A percentile compares a stretch with the other conserved stretches of the same genome.
Evolutionary conservation across 2,329 filamentous ascomycete genomes (phyloP).

Genomic region (Dendryphion nanum): DNA sequence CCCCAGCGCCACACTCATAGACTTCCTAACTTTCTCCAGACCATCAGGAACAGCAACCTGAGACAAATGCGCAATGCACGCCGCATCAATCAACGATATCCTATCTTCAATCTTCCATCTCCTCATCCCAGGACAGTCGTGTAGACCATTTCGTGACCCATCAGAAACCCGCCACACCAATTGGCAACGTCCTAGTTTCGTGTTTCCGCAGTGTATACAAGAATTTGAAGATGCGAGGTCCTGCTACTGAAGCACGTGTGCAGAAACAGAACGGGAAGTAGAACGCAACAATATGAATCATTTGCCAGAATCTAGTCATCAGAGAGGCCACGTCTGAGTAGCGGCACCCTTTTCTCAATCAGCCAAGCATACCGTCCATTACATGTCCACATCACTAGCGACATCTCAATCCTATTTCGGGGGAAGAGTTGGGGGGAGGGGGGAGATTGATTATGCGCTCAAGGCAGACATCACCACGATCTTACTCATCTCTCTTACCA

Average conservation of each 20-base stretch:
- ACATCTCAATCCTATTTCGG: neutral
- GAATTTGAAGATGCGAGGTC: conserved; percentile 6
- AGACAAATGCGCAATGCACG: conserved; percentile 38
- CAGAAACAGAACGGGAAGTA: conserved; percentile 2
- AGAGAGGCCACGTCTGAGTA: conserved; percentile 3
- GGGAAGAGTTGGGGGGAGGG: neutral
- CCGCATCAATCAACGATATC: conserved; percentile 32
- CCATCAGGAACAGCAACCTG: conserved; percentile 32
- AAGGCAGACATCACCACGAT: too few species aligned
- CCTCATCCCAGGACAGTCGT: conserved; percentile 28
- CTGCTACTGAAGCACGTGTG: conserved; percentile 1
- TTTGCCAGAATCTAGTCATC: conserved; percentile 3
- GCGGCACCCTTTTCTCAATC: neutral
- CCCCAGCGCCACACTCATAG: conserved; percentile 34
- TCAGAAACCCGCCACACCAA: conserved; percentile 38
- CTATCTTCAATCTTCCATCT: conserved; percentile 24
- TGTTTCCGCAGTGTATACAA: conserved; percentile 6
- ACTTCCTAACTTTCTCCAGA: conserved; percentile 31
- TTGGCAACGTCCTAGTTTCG: conserved; percentile 5
- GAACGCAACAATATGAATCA: conserved; percentile 3
- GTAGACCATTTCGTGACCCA: conserved; percentile 30
- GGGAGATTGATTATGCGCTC: conserved; percentile 1
- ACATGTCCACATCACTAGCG: neutral
- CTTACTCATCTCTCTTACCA: too few species aligned
- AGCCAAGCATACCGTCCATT: neutral